phyloP scores from a whole-genome alignment of 1,284 basidiomycete species.

The Veloporphyrellus conicus region DNA sequence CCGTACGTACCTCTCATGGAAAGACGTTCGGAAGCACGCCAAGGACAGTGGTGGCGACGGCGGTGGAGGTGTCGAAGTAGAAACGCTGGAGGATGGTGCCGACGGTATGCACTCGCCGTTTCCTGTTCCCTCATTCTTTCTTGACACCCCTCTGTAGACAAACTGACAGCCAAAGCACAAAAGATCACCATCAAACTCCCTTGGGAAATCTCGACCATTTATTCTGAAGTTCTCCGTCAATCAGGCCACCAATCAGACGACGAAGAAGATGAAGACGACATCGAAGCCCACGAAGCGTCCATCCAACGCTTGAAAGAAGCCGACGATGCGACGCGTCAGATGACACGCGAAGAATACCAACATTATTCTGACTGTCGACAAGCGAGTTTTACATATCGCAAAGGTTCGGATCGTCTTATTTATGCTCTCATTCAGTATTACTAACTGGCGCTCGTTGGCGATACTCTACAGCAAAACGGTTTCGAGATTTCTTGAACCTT shows the following conservation, averaged over 20 bases:
- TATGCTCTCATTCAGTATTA: background rate
- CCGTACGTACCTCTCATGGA: slow-evolving; percentile 95
- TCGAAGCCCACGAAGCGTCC: slow-evolving; percentile 93
- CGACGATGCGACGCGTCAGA: slow-evolving; percentile 90
- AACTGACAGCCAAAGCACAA: slow-evolving; percentile 78
- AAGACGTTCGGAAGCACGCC: slow-evolving; percentile 93
- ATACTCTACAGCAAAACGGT: slow-evolving; percentile 71
- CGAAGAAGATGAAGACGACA: slow-evolving; percentile 93
- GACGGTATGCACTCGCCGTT: slow-evolving; percentile 46
- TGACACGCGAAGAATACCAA: slow-evolving; percentile 96
- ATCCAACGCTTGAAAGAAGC: slow-evolving; percentile 89
- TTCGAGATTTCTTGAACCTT: slow-evolving; percentile 94
- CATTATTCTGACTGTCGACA: slow-evolving; percentile 97
- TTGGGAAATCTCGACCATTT: slow-evolving; percentile 93
- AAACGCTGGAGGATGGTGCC: slow-evolving; percentile 71
- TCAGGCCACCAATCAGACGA: slow-evolving; percentile 79
- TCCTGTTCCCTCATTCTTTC: background rate
- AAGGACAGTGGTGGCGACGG: slow-evolving; percentile 82
- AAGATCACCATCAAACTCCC: slow-evolving; percentile 94
- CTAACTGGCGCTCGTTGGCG: background rate
- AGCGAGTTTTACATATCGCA: slow-evolving; percentile 95
- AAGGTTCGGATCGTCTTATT: slow-evolving; percentile 49
- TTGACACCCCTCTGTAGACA: slow-evolving; percentile 47
- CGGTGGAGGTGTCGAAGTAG: slow-evolving; percentile 76
- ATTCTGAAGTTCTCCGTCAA: slow-evolving; percentile 75